Evolutionary conservation across 2,329 filamentous ascomycete genomes (phyloP).

Genomic region (Geoglossum cookeanum): DNA sequence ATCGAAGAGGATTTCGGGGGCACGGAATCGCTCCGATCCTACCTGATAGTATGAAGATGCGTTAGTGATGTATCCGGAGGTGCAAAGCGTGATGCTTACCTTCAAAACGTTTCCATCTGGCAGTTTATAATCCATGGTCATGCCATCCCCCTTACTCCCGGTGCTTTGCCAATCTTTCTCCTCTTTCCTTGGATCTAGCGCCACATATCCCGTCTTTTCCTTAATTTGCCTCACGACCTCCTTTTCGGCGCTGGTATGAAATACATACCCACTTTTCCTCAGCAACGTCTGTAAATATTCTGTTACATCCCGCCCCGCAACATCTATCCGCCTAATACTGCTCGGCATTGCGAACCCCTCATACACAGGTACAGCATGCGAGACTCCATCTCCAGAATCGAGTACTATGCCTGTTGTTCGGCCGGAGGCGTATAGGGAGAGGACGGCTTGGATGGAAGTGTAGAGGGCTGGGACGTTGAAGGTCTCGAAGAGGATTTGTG

Average conservation of each 20-base stretch:
- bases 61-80: conserved; percentile 4
- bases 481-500: conserved; percentile 95
- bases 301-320: conserved; percentile 88
- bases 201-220: conserved; percentile 83
- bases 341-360: conserved; percentile 95
- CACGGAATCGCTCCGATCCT: conserved; percentile 83
- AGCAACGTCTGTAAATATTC: conserved; percentile 84
- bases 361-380: conserved; percentile 92
- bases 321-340: conserved; percentile 87
- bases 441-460: conserved; percentile 89
- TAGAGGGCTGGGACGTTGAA: conserved; percentile 96
- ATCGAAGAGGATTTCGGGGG: conserved; percentile 93
- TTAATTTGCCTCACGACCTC: conserved; percentile 97
- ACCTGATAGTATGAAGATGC: conserved; percentile 32
- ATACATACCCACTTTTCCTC: conserved; percentile 80
- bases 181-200: conserved; percentile 75
- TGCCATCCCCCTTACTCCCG: conserved; percentile 56
- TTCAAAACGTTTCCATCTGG: conserved; percentile 90
- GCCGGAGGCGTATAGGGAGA: conserved; percentile 88
- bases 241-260: conserved; percentile 97
- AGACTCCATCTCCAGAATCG: conserved; percentile 89
- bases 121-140: conserved; percentile 69
- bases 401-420: conserved; percentile 92
- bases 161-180: conserved; percentile 80
- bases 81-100: conserved; percentile 28